These are phyloP conservation scores for Trypanosoma lewisi DNA, from an alignment of 208 protist genomes.

Conservation along the genomic window DNA sequence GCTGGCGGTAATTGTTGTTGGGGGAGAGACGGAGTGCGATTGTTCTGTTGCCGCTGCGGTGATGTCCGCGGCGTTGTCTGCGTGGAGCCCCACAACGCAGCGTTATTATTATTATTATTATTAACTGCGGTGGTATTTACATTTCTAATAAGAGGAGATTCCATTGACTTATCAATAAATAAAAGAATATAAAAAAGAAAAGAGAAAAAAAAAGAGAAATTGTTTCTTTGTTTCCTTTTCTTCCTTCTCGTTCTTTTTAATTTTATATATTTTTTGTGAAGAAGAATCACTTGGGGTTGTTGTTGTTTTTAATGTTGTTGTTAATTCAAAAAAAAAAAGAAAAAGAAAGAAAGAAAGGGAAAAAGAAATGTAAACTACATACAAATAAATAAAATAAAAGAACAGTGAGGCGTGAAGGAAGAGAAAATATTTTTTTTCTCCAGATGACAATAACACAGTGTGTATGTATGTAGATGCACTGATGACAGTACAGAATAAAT, in stretches of 20 bases:
- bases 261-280: too few relatives aligned
- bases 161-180: not conserved
- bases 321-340: not conserved
- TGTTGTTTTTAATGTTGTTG: not conserved
- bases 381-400: too few relatives aligned
- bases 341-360: not conserved
- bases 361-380: not conserved
- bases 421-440: too few relatives aligned
- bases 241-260: too few relatives aligned
- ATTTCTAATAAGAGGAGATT: not conserved
- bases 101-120: not conserved
- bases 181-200: conserved; percentile 22
- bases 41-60: not conserved
- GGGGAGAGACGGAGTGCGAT: not conserved
- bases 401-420: too few relatives aligned
- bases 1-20: not conserved
- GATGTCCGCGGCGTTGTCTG: conserved; percentile 5
- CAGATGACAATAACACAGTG: too few relatives aligned
- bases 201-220: conserved; percentile 4
- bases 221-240: too few relatives aligned
- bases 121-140: not conserved
- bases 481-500: too few relatives aligned
- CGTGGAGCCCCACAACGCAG: not conserved
- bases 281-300: too few relatives aligned
- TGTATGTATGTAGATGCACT: too few relatives aligned